Base-by-base conservation (phyloP, 2,329 filamentous ascomycete species). In the Botrytis medusae region DNA sequence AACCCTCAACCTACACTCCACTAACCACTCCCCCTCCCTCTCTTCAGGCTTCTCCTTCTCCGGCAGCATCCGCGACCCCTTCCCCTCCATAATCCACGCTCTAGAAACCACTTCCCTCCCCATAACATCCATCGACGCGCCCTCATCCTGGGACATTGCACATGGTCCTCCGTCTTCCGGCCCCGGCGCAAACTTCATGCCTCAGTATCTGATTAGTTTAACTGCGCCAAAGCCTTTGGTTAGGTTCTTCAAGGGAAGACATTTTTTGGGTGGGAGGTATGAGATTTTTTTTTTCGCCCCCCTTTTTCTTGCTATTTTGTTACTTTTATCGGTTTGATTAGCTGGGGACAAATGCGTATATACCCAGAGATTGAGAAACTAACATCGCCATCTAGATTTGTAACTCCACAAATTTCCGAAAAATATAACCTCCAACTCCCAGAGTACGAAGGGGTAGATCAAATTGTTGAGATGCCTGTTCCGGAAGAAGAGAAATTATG, bases 111-210 rank as follows among this genome's bases (percentile, higher is more conserved):
- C 92, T 8, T 87, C 87, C 40, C 80, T 96, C 12, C 93, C 94
- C 0, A 92, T 98, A 0, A 91, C 96, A 4, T 92, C 94, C 4
- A 93, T 99, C 34, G 96, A 99, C 83, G 94, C 93, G 10, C 96
- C 96, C 1, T 97, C 93, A 46, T 96, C 93, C 2, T 99, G 96
- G 96, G 90, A 96, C 82, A 97, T 99, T 73, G 93, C 97, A 80
- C 85, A 86, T 18, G 96, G 96, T 0, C 95, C 95, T 14, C 94
- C 95, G 18, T 84, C 86, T 70, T 88, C 90, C 1, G 95, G 94
- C 0, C 87, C 93, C 0, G 95, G 94, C 0, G 91, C 91, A 79
- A 89, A 86, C 7, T 98, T 97, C 80, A 90, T 93, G 84, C 96
- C 96, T 76, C 85, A 87, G 48, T 90, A 91, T 32, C 85, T 99